These are phyloP conservation scores for Neocucurbitaria cava DNA, from an alignment of 2,329 filamentous ascomycete species.

Conservation along the genomic window DNA sequence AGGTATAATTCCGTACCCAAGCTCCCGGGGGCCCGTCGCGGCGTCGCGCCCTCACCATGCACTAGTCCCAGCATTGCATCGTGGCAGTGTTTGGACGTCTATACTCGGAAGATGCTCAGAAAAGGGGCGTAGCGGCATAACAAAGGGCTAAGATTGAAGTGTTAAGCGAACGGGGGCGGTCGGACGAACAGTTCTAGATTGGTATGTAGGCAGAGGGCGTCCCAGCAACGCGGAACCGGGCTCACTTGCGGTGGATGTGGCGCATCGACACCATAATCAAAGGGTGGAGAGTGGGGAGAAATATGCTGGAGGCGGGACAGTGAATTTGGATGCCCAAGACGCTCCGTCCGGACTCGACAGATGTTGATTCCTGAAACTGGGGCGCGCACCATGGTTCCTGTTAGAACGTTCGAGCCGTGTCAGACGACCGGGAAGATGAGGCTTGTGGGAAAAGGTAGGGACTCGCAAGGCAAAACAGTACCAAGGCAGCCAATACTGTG, in stretches of 20 bases:
- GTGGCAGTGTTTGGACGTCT: background rate
- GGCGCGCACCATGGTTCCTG: background rate
- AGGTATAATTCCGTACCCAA: background rate
- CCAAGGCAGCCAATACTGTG: background rate
- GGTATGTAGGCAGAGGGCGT: background rate
- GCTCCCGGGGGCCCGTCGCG: background rate
- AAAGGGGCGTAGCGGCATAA: slow-evolving; percentile 6
- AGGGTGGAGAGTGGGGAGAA: background rate
- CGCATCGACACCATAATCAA: background rate
- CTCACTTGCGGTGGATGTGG: background rate
- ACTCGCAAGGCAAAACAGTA: background rate
- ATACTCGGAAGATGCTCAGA: background rate
- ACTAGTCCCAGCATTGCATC: background rate
- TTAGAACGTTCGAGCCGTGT: background rate
- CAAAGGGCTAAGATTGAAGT: slow-evolving; percentile 1
- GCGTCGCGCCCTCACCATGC: background rate
- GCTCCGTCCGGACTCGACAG: background rate
- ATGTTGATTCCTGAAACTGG: background rate
- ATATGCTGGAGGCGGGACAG: background rate
- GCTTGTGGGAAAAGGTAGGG: background rate
- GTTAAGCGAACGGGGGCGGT: background rate
- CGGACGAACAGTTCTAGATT: background rate
- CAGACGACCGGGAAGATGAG: background rate
- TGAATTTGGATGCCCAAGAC: background rate
- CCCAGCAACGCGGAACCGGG: slow-evolving; percentile 1